Evolutionary conservation across 208 protist species (phyloP).

Genomic region (Vickermania ingenoplastis): DNA sequence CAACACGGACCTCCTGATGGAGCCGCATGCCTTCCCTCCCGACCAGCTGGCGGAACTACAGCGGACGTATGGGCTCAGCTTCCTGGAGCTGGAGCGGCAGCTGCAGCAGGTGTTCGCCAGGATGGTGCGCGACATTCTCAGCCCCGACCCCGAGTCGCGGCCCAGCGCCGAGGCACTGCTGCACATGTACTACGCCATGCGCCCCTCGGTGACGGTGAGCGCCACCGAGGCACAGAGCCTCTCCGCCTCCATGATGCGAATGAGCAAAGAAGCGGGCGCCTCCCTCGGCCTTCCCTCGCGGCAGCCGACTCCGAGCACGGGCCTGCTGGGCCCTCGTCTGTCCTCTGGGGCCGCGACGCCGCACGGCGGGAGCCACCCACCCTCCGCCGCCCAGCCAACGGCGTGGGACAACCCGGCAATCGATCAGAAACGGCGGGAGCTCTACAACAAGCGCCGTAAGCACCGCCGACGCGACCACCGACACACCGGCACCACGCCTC

Average conservation of each 20-base stretch:
- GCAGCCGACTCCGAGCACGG: not conserved
- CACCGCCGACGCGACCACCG: no score
- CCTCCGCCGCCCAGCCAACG: no score
- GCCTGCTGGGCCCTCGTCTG: not conserved
- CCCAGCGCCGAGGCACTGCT: conserved; percentile 49
- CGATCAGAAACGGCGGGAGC: no score
- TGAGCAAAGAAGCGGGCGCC: not conserved
- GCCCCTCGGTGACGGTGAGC: not conserved
- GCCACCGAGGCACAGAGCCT: not conserved
- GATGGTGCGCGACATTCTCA: conserved; percentile 59
- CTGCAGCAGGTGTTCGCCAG: conserved; percentile 51
- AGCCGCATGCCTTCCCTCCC: conserved; percentile 29
- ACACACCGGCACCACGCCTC: no score
- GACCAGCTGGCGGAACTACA: conserved; percentile 23
- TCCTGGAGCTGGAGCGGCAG: conserved; percentile 31
- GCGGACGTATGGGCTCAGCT: conserved; percentile 31
- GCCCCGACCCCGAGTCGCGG: conserved; percentile 33
- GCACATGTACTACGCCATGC: conserved; percentile 28
- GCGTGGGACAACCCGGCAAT: no score
- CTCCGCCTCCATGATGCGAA: not conserved
- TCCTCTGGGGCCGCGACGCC: not conserved
- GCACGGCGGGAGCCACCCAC: no score
- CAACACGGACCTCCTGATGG: conserved; percentile 32
- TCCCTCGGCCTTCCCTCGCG: not conserved
- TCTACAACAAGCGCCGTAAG: no score